Conservation (phyloP, 805 yeast genomes). For the Cyberlindnera euphorbiiphila region DNA sequence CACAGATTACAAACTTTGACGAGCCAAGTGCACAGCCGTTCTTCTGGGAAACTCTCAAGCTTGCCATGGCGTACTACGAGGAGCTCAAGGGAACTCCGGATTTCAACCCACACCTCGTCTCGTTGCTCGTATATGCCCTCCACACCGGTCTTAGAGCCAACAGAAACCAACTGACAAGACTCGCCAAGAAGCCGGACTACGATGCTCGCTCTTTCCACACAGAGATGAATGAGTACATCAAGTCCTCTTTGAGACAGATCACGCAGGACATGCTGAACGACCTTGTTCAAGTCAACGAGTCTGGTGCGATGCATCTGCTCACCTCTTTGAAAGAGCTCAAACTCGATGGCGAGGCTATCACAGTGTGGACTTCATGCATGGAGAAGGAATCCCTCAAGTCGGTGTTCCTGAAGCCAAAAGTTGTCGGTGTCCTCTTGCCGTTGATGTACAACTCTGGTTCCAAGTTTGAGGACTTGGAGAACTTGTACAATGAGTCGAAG, state of each 20-base stretch:
- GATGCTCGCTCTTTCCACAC: slow-evolving; percentile 54
- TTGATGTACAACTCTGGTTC: slow-evolving; percentile 59
- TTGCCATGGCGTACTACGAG: slow-evolving; percentile 47
- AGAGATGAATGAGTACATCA: slow-evolving; percentile 47
- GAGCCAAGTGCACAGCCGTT: slow-evolving; percentile 40
- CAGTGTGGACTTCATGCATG: slow-evolving; percentile 66
- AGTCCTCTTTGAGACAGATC: slow-evolving; percentile 48
- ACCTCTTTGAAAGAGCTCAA: slow-evolving; percentile 59
- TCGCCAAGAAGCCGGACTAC: slow-evolving; percentile 56
- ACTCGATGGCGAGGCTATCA: slow-evolving; percentile 58
- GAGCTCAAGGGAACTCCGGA: slow-evolving; percentile 45
- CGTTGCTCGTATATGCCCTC: slow-evolving; percentile 46
- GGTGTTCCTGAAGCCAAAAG: slow-evolving; percentile 57
- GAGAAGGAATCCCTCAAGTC: slow-evolving; percentile 37
- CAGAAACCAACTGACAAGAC: slow-evolving; percentile 49
- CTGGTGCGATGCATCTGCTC: slow-evolving; percentile 54
- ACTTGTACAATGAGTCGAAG: slow-evolving; percentile 46
- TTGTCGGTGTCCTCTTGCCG: slow-evolving; percentile 67
- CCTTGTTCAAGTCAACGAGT: slow-evolving; percentile 42
- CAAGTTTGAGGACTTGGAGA: slow-evolving; percentile 56
- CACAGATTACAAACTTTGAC: slow-evolving; percentile 30
- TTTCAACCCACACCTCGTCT: slow-evolving; percentile 42
- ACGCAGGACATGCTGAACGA: slow-evolving; percentile 46
- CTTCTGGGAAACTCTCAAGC: slow-evolving; percentile 51
- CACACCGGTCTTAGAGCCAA: slow-evolving; percentile 56